Evolutionary conservation across 2,329 filamentous ascomycete genomes (phyloP).

Genomic region (Fusarium sp.): DNA sequence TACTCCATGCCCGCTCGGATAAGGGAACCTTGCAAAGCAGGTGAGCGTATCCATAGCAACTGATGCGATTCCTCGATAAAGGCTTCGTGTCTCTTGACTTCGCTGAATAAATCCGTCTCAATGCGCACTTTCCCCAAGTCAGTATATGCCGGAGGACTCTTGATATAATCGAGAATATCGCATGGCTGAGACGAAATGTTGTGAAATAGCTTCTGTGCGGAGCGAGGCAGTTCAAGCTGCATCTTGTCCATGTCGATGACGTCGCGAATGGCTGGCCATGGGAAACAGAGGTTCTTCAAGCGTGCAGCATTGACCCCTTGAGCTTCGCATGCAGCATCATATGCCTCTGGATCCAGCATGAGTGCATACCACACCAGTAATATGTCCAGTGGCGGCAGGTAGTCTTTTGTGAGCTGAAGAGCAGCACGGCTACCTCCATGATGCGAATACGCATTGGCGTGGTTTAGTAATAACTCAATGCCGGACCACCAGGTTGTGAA

Average conservation of each 20-base stretch:
- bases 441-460: constrained; percentile 19
- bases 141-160: constrained; percentile 23
- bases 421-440: constrained; percentile 19
- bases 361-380: constrained; percentile 30
- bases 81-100: constrained; percentile 14
- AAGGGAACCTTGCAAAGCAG: constrained; percentile 12
- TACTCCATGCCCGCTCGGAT: constrained; percentile 14
- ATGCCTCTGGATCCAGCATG: constrained; percentile 13
- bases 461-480: constrained; percentile 22
- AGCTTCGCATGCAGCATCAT: constrained; percentile 9
- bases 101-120: constrained; percentile 12
- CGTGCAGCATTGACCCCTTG: not conserved
- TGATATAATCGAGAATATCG: constrained; percentile 27
- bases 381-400: constrained; percentile 27
- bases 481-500: constrained; percentile 33
- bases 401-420: constrained; percentile 26
- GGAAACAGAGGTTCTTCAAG: constrained; percentile 29
- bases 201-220: constrained; percentile 26
- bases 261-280: constrained; percentile 33
- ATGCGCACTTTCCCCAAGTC: not conserved
- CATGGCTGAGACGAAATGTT: constrained; percentile 23
- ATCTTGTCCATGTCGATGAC: constrained; percentile 21
- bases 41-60: constrained; percentile 27
- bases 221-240: constrained; percentile 12
- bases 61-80: constrained; percentile 20